phyloP scores from a whole-genome alignment of 345 rosid genomes.

The Zanthoxylum bungeanum region DNA sequence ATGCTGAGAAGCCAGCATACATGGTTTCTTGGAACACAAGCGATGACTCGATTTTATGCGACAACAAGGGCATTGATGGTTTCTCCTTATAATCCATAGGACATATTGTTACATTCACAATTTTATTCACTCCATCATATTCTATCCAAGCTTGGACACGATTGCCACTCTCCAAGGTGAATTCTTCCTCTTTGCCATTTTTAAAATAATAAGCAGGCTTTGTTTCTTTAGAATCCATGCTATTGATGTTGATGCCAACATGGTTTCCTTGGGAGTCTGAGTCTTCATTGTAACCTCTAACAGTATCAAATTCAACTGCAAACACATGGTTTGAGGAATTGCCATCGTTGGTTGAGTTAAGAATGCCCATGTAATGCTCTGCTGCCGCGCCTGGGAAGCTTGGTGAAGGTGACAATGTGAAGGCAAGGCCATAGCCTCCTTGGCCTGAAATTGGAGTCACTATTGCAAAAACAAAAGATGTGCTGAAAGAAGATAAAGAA shows the following conservation, averaged over 20 bases:
- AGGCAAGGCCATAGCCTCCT: conserved; percentile 64
- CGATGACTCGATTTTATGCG: conserved; percentile 11
- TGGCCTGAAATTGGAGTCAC: conserved; percentile 17
- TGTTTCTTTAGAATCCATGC: conserved; percentile 18
- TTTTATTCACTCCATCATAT: conserved; percentile 38
- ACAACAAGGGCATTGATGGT: conserved; percentile 46
- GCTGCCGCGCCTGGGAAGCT: conserved; percentile 27
- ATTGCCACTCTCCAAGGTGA: conserved; percentile 38
- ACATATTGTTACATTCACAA: conserved; percentile 41
- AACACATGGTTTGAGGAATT: conserved; percentile 33
- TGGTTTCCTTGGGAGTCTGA: conserved; percentile 34
- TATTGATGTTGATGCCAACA: conserved; percentile 56
- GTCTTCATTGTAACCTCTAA: conserved; percentile 27
- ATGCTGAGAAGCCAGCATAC: conserved; percentile 76
- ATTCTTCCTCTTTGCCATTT: conserved; percentile 7
- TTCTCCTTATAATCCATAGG: conserved; percentile 30
- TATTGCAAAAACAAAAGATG: conserved; percentile 51
- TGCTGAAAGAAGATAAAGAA: conserved; percentile 34
- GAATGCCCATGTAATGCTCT: conserved; percentile 48
- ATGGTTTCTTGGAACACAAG: conserved; percentile 21
- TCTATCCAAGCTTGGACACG: conserved; percentile 59
- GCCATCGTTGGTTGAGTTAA: conserved; percentile 26
- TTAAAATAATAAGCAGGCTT: conserved; percentile 25
- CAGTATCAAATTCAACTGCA: conserved; percentile 63
- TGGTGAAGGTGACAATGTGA: conserved; percentile 39